Conservation (phyloP, 2,329 filamentous ascomycete species). For the Microdochium bolleyi region DNA sequence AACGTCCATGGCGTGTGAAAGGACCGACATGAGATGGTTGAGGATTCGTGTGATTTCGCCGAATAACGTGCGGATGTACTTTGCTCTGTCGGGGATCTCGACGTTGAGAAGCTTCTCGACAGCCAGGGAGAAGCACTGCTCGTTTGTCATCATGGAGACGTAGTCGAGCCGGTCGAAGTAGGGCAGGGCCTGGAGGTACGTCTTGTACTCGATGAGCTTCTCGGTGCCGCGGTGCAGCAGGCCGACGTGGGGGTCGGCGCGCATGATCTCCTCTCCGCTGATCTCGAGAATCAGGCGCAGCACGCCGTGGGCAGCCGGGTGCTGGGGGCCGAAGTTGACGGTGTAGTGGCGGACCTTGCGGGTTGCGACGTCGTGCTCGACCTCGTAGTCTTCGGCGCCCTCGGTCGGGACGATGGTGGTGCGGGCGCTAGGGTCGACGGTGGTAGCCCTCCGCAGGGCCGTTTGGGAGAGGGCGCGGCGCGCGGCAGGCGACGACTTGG, state of each 20-base stretch:
- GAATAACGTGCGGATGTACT: constrained; percentile 95
- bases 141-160: constrained; percentile 99
- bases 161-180: constrained; percentile 99
- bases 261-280: constrained; percentile 94
- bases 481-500: constrained; percentile 21
- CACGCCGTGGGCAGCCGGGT: constrained; percentile 97
- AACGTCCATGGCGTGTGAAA: constrained; percentile 98
- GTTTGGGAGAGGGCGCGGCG: constrained; percentile 60
- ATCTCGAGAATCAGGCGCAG: constrained; percentile 94
- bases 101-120: constrained; percentile 98
- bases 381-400: constrained; percentile 41
- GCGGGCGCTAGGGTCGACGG: constrained; percentile 40
- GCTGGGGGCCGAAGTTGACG: constrained; percentile 98
- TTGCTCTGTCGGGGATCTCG: constrained; percentile 89
- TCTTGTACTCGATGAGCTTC: constrained; percentile 99
- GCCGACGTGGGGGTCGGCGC: constrained; percentile 93
- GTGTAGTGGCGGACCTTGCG: constrained; percentile 98
- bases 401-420: constrained; percentile 61
- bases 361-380: constrained; percentile 40
- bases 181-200: constrained; percentile 92
- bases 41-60: constrained; percentile 88
- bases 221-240: constrained; percentile 94
- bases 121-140: constrained; percentile 92
- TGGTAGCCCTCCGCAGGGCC: constrained; percentile 53
- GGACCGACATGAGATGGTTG: constrained; percentile 96